Conservation (phyloP, 108 stramenopile species). For the Pseudonitzschia delicatissima region DNA sequence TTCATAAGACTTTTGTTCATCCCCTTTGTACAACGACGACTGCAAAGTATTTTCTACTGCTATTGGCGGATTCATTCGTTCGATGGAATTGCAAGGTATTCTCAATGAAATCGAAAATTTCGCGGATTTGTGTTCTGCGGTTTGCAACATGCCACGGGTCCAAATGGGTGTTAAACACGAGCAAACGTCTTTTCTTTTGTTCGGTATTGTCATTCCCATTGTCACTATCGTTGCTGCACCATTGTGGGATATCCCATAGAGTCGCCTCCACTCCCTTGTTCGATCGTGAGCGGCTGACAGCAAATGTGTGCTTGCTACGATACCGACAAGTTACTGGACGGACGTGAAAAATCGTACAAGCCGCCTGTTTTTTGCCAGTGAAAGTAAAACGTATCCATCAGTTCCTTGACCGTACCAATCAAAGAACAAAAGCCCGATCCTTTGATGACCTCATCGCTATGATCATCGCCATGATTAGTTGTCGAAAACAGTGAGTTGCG, state of each 20-base stretch:
- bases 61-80: too few species aligned
- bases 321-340: slow-evolving; percentile 5
- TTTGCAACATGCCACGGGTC: slow-evolving; percentile 27
- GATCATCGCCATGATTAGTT: neutral
- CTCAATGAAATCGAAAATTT: slow-evolving; percentile 14
- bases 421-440: neutral
- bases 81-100: slow-evolving; percentile 10
- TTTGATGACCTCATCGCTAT: neutral
- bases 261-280: slow-evolving; percentile 33
- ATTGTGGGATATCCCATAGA: slow-evolving; percentile 23
- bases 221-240: neutral
- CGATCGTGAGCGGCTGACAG: slow-evolving; percentile 20
- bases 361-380: slow-evolving; percentile 26
- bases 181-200: neutral
- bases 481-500: neutral
- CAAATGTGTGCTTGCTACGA: slow-evolving; percentile 27
- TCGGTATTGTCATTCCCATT: neutral
- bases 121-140: slow-evolving; percentile 17
- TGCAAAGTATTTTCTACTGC: too few species aligned
- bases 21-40: neutral
- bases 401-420: slow-evolving; percentile 4
- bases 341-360: slow-evolving; percentile 10
- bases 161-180: slow-evolving; percentile 29
- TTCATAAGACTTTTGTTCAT: neutral
- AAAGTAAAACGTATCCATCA: slow-evolving; percentile 21